phyloP scores from a whole-genome alignment of 192 early-diverging fungal species.

The Piromyces finnis region DNA sequence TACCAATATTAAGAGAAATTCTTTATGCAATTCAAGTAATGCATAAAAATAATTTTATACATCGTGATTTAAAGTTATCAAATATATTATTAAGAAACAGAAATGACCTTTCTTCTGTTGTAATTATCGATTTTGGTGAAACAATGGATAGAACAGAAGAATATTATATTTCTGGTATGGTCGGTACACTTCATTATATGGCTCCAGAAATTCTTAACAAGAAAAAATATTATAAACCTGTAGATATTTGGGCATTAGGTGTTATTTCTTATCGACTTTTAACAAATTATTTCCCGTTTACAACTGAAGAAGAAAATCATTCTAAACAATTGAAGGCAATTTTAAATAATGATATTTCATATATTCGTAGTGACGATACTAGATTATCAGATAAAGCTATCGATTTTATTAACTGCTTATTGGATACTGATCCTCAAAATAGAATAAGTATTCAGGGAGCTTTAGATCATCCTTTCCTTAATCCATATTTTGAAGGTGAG shows the following conservation, averaged over 20 bases:
- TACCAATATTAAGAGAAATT: not conserved
- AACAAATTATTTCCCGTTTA: not conserved
- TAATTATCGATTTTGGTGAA: not conserved
- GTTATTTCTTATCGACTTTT: conserved; percentile 1
- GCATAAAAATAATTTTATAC: not conserved
- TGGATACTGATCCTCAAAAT: not conserved
- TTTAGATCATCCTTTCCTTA: not conserved
- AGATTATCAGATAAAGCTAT: not conserved
- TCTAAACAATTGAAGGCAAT: not conserved
- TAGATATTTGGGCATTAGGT: conserved; percentile 2
- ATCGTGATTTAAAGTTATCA: not conserved
- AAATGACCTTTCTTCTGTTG: not conserved
- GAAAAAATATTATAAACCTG: conserved; percentile 1
- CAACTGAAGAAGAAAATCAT: not conserved
- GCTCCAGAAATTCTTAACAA: not conserved
- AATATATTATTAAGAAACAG: not conserved
- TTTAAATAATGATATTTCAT: not conserved
- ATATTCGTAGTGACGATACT: not conserved
- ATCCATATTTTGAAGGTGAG: not conserved
- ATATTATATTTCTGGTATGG: not conserved
- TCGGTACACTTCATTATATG: not conserved
- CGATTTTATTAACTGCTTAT: not conserved
- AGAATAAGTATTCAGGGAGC: not conserved
- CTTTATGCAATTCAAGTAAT: not conserved
- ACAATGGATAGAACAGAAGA: not conserved